Percentiles rank a stretch among this genome's conserved stretches.
Conservation (phyloP, 2,329 filamentous ascomycete genomes). For the Annulohypoxylon truncatum region DNA sequence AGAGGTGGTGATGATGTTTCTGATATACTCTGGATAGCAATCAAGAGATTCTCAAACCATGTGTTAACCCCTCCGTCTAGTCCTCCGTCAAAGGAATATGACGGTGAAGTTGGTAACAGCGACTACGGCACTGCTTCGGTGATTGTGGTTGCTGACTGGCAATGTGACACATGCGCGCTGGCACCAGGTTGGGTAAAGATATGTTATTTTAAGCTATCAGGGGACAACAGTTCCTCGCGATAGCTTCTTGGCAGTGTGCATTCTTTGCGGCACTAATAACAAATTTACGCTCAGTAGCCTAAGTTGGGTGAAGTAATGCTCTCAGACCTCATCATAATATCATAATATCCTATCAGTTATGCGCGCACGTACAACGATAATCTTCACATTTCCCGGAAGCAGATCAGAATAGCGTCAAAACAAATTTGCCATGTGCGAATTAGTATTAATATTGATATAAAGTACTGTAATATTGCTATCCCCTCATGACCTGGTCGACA, state of each 20-base stretch:
- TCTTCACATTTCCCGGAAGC: slow-evolving; percentile 10
- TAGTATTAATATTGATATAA: too few relatives aligned
- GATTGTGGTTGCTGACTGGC: slow-evolving; percentile 26
- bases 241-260: slow-evolving; percentile 34
- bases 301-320: slow-evolving; percentile 22
- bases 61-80: neutral
- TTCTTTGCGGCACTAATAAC: slow-evolving; percentile 22
- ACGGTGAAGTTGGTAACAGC: slow-evolving; percentile 27
- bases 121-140: slow-evolving; percentile 36
- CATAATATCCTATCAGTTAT: slow-evolving; percentile 6
- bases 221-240: slow-evolving; percentile 22
- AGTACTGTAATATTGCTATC: too few relatives aligned
- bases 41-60: slow-evolving; percentile 13
- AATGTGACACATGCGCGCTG: slow-evolving; percentile 33
- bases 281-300: neutral
- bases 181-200: slow-evolving; percentile 36
- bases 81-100: slow-evolving; percentile 23
- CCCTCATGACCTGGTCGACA: too few relatives aligned
- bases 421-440: too few relatives aligned
- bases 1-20: slow-evolving; percentile 4
- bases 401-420: too few relatives aligned
- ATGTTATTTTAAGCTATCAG: slow-evolving; percentile 30
- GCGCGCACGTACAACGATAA: neutral
- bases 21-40: neutral
- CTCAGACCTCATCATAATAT: slow-evolving; percentile 34